Percentiles rank a stretch among this genome's conserved stretches.
Conservation (phyloP, 148 eudicot genomes). For the Rhododendron williamsianum region DNA sequence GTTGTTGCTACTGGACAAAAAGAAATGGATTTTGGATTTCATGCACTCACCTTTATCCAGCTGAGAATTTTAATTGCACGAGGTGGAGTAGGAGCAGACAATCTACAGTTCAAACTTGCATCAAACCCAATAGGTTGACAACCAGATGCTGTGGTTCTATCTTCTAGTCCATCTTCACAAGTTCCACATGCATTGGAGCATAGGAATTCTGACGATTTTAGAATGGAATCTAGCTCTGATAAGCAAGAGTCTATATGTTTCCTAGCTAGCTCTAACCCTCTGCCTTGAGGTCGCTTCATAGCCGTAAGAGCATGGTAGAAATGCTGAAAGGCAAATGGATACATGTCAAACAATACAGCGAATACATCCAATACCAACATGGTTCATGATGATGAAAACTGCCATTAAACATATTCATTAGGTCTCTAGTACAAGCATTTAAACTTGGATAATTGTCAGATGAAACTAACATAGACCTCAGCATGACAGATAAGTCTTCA, state of each 20-base stretch:
- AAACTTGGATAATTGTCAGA: not conserved
- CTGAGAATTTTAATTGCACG: conserved; percentile 79
- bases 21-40: not conserved
- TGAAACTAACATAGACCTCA: not conserved
- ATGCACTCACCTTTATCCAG: conserved; percentile 74
- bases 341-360: conserved; percentile 6
- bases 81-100: conserved; percentile 94
- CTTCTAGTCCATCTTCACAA: conserved; percentile 27
- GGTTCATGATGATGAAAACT: not conserved
- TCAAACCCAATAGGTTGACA: conserved; percentile 88
- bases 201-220: conserved; percentile 58
- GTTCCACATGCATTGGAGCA: conserved; percentile 38
- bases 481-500: not conserved
- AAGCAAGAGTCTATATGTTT: conserved; percentile 79
- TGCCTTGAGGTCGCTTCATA: conserved; percentile 86
- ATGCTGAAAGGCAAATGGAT: conserved; percentile 50
- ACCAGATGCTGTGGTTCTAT: conserved; percentile 86
- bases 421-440: not conserved
- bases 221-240: conserved; percentile 65
- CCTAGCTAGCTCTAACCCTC: conserved; percentile 87
- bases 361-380: not conserved
- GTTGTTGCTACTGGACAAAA: not conserved
- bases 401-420: not conserved
- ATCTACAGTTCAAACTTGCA: conserved; percentile 75
- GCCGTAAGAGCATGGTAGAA: conserved; percentile 67